These are phyloP conservation scores for Candida patagonica DNA, from an alignment of 805 yeast genomes.

Conservation along the genomic window DNA sequence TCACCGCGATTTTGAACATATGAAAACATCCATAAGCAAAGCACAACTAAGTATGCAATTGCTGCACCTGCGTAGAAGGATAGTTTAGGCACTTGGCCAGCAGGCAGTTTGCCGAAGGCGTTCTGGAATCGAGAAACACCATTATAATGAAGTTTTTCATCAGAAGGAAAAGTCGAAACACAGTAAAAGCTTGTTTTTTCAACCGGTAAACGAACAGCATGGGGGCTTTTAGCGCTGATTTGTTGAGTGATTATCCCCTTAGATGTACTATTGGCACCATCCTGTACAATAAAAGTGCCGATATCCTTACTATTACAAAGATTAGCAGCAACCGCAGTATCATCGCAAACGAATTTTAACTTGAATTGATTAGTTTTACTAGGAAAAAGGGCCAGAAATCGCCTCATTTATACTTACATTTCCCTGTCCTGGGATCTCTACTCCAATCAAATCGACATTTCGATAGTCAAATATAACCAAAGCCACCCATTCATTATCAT, in stretches of 20 bases:
- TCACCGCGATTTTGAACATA: constrained; percentile 81
- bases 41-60: constrained; percentile 68
- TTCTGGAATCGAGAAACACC: constrained; percentile 79
- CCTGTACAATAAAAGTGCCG: constrained; percentile 54
- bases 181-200: constrained; percentile 85
- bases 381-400: neutral
- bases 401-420: neutral
- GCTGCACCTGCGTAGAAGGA: constrained; percentile 84
- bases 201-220: constrained; percentile 54
- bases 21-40: constrained; percentile 77
- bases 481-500: constrained; percentile 38
- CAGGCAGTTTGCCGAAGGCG: constrained; percentile 84
- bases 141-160: constrained; percentile 36
- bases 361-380: constrained; percentile 7
- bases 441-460: constrained; percentile 66
- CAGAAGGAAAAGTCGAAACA: constrained; percentile 51
- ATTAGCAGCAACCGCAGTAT: constrained; percentile 44
- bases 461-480: constrained; percentile 76
- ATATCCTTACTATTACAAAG: constrained; percentile 46
- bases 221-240: constrained; percentile 49
- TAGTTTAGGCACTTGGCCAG: constrained; percentile 82
- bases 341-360: constrained; percentile 66
- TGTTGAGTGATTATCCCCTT: constrained; percentile 48
- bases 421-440: constrained; percentile 33
- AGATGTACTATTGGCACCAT: constrained; percentile 34